phyloP scores from a whole-genome alignment of 495 filamentous ascomycete species.

The Aspergillus egyptiacus region DNA sequence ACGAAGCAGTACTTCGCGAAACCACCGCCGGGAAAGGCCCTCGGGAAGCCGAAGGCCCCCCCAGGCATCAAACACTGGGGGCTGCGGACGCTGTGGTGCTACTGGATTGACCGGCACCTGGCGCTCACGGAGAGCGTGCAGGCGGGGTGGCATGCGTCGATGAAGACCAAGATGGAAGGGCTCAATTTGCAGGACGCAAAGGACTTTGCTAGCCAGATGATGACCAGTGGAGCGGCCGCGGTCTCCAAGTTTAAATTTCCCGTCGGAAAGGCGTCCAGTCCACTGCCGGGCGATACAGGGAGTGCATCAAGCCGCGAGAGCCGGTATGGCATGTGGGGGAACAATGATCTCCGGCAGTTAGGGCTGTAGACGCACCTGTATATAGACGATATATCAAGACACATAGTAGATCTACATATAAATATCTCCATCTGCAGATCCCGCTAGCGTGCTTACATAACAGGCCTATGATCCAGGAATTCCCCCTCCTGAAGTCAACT shows the following conservation, averaged over 20 bases:
- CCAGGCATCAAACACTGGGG: constrained; percentile 6
- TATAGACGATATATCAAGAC: no score
- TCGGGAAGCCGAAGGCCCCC: background rate
- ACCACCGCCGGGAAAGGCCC: constrained; percentile 4
- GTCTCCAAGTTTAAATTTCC: background rate
- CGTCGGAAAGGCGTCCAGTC: background rate
- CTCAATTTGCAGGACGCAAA: background rate
- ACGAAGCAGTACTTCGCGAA: background rate
- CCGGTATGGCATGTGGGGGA: constrained; percentile 7
- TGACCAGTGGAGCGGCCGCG: background rate
- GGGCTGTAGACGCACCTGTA: background rate
- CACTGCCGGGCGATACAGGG: background rate
- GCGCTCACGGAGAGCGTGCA: constrained; percentile 2
- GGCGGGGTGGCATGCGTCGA: constrained; percentile 1
- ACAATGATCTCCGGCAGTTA: background rate
- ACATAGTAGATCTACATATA: background rate
- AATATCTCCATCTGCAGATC: no score
- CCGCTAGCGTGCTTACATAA: no score
- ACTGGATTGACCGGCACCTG: constrained; percentile 13
- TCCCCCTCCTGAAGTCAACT: no score
- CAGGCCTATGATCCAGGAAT: no score
- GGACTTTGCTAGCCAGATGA: background rate
- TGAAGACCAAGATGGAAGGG: background rate
- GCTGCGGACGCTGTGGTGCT: constrained; percentile 16
- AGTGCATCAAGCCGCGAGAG: constrained; percentile 3